Evolutionary conservation across 495 filamentous ascomycete genomes (phyloP).

Genomic region (Filosporella fistucella): DNA sequence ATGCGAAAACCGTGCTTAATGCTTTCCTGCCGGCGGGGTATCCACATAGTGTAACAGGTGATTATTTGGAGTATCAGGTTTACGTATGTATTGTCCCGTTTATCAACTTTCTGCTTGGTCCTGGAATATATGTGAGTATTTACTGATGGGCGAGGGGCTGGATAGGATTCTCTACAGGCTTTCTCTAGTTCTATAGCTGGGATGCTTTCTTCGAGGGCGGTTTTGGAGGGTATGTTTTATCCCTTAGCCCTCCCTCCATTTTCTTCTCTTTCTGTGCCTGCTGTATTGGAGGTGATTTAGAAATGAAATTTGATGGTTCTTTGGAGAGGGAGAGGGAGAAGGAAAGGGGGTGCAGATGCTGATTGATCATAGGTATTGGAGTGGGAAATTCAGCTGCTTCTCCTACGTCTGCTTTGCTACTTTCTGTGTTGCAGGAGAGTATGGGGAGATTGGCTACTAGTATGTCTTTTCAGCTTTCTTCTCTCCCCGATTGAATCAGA

Average conservation of each 20-base stretch:
- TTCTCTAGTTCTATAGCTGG: conserved; percentile 93
- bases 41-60: conserved; percentile 82
- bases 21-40: conserved; percentile 92
- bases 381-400: conserved; percentile 85
- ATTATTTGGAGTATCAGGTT: conserved; percentile 85
- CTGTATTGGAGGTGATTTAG: too few relatives aligned
- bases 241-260: conserved; percentile 8
- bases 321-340: too few relatives aligned
- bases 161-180: conserved; percentile 95
- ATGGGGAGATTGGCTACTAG: too few relatives aligned
- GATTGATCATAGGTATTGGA: conserved; percentile 57
- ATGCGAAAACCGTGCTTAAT: conserved; percentile 40
- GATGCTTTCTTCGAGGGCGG: conserved; percentile 80
- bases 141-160: too few relatives aligned
- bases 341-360: too few relatives aligned
- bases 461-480: background rate
- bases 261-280: background rate
- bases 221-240: conserved; percentile 90
- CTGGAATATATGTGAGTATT: too few relatives aligned
- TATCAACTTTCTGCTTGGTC: too few relatives aligned
- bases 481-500: too few relatives aligned
- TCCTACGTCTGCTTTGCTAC: conserved; percentile 80
- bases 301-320: too few relatives aligned
- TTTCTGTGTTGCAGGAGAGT: too few relatives aligned
- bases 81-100: conserved; percentile 41